phyloP scores from a whole-genome alignment of 2,329 filamentous ascomycete species.

The Amphichorda felina region DNA sequence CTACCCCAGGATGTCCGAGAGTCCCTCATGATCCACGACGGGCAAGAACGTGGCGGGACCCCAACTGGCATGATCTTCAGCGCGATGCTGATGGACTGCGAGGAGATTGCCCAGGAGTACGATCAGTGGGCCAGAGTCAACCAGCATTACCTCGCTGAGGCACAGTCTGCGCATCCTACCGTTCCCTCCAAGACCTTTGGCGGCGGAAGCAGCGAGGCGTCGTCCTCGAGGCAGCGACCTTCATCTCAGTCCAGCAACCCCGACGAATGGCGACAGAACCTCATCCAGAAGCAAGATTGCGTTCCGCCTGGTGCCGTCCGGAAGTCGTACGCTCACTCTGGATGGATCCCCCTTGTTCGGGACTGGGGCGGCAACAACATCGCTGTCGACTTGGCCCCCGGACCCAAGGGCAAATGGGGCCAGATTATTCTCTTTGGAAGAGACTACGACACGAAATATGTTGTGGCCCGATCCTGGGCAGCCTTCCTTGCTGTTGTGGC shows the following conservation, averaged over 20 bases:
- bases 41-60: constrained; percentile 86
- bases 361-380: constrained; percentile 99
- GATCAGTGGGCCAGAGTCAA: constrained; percentile 93
- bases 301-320: constrained; percentile 80
- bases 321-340: constrained; percentile 84
- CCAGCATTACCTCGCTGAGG: constrained; percentile 67
- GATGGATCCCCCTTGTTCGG: constrained; percentile 90
- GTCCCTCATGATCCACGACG: constrained; percentile 82
- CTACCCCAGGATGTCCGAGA: constrained; percentile 89
- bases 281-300: constrained; percentile 74
- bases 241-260: constrained; percentile 39
- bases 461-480: constrained; percentile 85
- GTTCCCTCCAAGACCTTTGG: constrained; percentile 61
- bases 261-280: constrained; percentile 68
- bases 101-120: constrained; percentile 97
- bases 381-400: constrained; percentile 83
- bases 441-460: constrained; percentile 98
- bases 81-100: constrained; percentile 91
- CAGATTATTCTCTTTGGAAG: constrained; percentile 94
- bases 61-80: constrained; percentile 91
- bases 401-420: constrained; percentile 83
- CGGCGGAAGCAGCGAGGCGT: constrained; percentile 53
- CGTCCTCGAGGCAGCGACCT: constrained; percentile 51
- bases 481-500: constrained; percentile 77
- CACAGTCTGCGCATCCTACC: constrained; percentile 43